phyloP scores from a whole-genome alignment of 2,329 filamentous ascomycete genomes.

The Aspergillus sergii region DNA sequence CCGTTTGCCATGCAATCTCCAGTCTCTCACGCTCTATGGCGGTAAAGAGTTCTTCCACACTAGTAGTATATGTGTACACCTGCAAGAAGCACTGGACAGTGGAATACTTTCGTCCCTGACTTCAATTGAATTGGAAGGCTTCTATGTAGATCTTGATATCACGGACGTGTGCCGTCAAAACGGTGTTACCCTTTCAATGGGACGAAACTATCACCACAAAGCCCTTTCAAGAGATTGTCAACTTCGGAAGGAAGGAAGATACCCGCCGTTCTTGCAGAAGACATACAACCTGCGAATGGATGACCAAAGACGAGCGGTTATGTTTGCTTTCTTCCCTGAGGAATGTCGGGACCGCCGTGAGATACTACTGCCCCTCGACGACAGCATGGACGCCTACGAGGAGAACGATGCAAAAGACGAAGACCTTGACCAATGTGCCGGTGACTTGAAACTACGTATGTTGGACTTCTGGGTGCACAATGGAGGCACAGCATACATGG shows the following conservation, averaged over 20 bases:
- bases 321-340: neutral
- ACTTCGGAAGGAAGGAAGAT: neutral
- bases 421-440: neutral
- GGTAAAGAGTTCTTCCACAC: neutral
- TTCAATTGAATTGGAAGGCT: neutral
- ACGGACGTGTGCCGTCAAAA: neutral
- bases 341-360: neutral
- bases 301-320: neutral
- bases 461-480: slow-evolving; percentile 3
- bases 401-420: neutral
- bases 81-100: neutral
- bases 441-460: neutral
- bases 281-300: neutral
- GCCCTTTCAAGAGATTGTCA: neutral
- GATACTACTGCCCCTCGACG: neutral
- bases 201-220: neutral
- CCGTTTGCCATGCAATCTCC: neutral
- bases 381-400: neutral
- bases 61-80: neutral
- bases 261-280: neutral
- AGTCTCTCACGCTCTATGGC: neutral
- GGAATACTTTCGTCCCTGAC: neutral
- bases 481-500: slow-evolving; percentile 9
- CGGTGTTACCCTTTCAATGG: neutral
- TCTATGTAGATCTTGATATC: neutral